Evolutionary conservation across 805 yeast species (phyloP).

Genomic region (Kazachstania martiniae): DNA sequence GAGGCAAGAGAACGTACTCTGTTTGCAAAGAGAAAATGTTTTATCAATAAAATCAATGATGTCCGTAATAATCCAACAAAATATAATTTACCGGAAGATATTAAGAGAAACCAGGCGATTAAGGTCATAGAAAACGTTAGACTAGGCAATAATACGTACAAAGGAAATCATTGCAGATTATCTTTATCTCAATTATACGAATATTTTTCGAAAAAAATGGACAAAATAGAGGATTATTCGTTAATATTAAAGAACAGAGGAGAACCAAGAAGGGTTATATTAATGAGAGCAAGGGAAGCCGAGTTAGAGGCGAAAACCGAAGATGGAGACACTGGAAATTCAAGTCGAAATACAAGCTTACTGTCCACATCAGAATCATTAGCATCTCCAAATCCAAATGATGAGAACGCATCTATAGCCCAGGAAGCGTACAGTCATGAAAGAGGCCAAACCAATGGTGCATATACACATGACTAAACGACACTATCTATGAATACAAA

Average conservation of each 20-base stretch:
- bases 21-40: conserved; percentile 21
- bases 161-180: conserved; percentile 12
- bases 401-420: too few species aligned
- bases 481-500: too few species aligned
- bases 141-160: conserved; percentile 19
- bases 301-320: not conserved
- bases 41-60: conserved; percentile 18
- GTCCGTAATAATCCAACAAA: conserved; percentile 12
- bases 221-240: conserved; percentile 15
- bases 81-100: conserved; percentile 11
- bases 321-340: not conserved
- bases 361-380: not conserved
- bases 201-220: conserved; percentile 20
- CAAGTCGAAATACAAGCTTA: too few species aligned
- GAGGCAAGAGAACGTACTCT: conserved; percentile 19
- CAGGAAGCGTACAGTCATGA: too few species aligned
- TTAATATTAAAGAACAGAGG: conserved; percentile 11
- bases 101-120: conserved; percentile 14
- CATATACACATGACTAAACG: too few species aligned
- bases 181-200: conserved; percentile 19
- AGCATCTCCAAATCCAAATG: too few species aligned
- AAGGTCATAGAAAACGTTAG: conserved; percentile 22
- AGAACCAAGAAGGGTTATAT: conserved; percentile 10
- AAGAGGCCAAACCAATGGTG: too few species aligned
- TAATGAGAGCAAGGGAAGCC: conserved; percentile 7